Evolutionary conservation across 148 eudicot species (phyloP), one percentile per base, ranked within the genome.

Genomic region (Vaccinium macrocarpon): DNA sequence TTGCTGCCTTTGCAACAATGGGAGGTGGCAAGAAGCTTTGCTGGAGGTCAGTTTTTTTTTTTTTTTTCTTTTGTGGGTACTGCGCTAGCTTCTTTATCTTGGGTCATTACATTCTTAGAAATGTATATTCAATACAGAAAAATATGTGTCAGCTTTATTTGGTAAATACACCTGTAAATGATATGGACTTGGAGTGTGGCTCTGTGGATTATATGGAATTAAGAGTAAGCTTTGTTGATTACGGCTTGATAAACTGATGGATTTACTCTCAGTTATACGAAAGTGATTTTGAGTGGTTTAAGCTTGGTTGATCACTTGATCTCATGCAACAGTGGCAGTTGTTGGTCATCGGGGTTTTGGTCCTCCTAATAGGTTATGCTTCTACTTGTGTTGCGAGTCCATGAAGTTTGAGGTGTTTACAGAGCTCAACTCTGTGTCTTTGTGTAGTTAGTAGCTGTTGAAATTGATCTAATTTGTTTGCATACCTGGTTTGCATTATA

Each of bases 1-100:
- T 19, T 89, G 98, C 81, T 97, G 97, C 84, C 98, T 97, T 89
- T 95, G 99, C 89, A 91, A 88, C 84, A 88, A 91, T 76, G 99
- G 99, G 49, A 90, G 92, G 87, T 95, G 99, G 98, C 89, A 86
- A 88, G 97, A 97, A 81, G 98, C 96, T 78, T 84, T 92, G 81
- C 57, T 64, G 55, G 98, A 95, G 98, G 99, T 95, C 49, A 82
- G 87, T 81, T 88, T 80, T 85, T 38, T 49, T 62, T 7, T 73
- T 48, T 72, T 13, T 42, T 35, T 35, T n/a, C n/a, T 0, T 32
- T 1, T 32, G 35, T 2, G 38, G 72, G 16, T 27, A 66, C 27
- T 66, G 18, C 68, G 1, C 0, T 78, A 12, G 74, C 5, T 78
- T 48, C 52, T 56, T 57, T 76, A 48, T 73, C 49, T 50, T 51